Base-by-base conservation (phyloP, 2,329 filamentous ascomycete genomes). In the Cladosporium sp. region DNA sequence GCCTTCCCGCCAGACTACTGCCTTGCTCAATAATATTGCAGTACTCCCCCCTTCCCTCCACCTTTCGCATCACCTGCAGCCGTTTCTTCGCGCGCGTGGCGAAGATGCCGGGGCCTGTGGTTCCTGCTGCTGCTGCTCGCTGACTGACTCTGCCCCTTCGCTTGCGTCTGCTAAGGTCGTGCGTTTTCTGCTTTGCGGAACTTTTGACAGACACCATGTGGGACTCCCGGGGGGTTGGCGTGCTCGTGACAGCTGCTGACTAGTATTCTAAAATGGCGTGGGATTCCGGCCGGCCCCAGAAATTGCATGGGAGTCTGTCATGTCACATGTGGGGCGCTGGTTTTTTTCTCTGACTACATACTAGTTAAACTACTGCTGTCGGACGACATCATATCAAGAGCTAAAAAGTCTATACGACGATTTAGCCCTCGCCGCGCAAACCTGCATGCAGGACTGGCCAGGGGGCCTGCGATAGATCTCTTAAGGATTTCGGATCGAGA, bases 51-150 rank as follows among this genome's bases (percentile, higher is more conserved):
- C 14, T 5, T 12, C 33, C 8, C 33, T 35, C 33, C 33, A 35
- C 33, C 10, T 11, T 35, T 33, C 33, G 12, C 33, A 35, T 35
- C 33, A 46, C 40, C 40, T 46, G 40, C 40, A 46, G 40, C 40
- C 40, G 40, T 46, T 46, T 46, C 40, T 46, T 46, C 40, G 40
- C 29, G 28, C 52, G 52, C 52, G 52, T 55, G 52, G 52, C 52
- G 52, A 55, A 29, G 28, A 21, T 55, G 52, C 52, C 52, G 28
- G 52, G 18, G 29, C 28, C 28, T 5, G 8, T 31, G 7, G 8
- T 26, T 23, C 16, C 23, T 53, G 50, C 26, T 18, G 23, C 23
- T 26, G 3, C 16, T 26, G 12, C 33, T 35, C 33, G 33, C 33
- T 35, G 33, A 35, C 33, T 35, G 33, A 35, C 33, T 35, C 14